These are phyloP conservation scores for Phytophthora colocasiae DNA, from an alignment of 352 stramenopile species.

Conservation along the genomic window DNA sequence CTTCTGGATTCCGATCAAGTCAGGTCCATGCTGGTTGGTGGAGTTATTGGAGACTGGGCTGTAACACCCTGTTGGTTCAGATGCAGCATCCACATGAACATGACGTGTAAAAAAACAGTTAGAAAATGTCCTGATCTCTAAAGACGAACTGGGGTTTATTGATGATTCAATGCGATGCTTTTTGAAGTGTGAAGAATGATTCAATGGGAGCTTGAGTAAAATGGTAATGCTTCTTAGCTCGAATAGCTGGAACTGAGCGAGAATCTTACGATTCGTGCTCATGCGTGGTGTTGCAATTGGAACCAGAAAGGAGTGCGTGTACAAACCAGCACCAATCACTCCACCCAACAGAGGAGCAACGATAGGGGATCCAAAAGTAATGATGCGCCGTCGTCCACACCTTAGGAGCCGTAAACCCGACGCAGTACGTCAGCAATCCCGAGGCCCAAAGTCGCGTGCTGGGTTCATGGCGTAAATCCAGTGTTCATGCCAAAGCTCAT, in stretches of 20 bases:
- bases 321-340: constrained; percentile 17
- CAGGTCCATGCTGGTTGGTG: constrained; percentile 11
- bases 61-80: constrained; percentile 24
- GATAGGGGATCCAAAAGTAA: constrained; percentile 33
- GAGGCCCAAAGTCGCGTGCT: constrained; percentile 26
- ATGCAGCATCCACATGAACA: constrained; percentile 23
- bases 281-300: constrained; percentile 21
- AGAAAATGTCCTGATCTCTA: too few species aligned
- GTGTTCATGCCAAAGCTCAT: constrained; percentile 35
- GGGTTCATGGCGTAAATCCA: constrained; percentile 30
- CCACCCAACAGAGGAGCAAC: constrained; percentile 12
- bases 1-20: constrained; percentile 32
- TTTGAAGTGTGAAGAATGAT: too few species aligned
- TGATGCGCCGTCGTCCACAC: constrained; percentile 14
- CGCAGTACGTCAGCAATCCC: constrained; percentile 17
- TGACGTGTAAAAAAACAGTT: neutral
- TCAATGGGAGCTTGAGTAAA: too few species aligned
- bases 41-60: constrained; percentile 15
- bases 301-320: constrained; percentile 19
- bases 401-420: constrained; percentile 26
- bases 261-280: constrained; percentile 13
- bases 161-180: too few species aligned
- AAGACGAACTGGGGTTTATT: too few species aligned
- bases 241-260: too few species aligned
- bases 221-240: too few species aligned